phyloP scores from a whole-genome alignment of 2,329 filamentous ascomycete genomes.

The Aspergillus brasiliensis region DNA sequence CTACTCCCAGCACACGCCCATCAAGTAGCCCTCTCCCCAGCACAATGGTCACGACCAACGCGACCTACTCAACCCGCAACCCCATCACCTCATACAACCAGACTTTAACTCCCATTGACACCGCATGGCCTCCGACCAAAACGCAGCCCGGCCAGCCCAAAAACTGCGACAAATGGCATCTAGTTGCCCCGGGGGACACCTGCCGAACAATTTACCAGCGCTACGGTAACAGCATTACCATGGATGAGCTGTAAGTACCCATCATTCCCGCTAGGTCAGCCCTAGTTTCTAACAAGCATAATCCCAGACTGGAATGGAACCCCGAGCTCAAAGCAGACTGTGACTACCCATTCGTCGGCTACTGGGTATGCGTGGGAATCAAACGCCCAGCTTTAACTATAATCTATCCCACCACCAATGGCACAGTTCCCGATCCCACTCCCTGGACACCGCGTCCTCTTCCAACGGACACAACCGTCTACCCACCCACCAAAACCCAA shows the following conservation, averaged over 20 bases:
- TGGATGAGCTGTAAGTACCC: constrained; percentile 10
- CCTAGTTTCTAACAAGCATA: neutral
- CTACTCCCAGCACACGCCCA: neutral
- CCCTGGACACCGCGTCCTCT: neutral
- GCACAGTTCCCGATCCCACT: constrained; percentile 1
- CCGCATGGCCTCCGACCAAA: constrained; percentile 14
- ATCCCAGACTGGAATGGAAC: constrained; percentile 18
- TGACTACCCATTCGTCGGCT: constrained; percentile 9
- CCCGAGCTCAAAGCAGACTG: constrained; percentile 12
- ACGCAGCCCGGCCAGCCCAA: constrained; percentile 14
- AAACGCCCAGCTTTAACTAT: neutral
- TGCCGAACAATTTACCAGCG: constrained; percentile 11
- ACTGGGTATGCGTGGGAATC: constrained; percentile 15
- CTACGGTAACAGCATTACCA: constrained; percentile 3
- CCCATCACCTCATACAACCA: constrained; percentile 13
- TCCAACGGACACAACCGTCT: neutral
- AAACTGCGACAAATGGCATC: constrained; percentile 15
- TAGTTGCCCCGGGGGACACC: constrained; percentile 12
- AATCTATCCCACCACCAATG: constrained; percentile 1
- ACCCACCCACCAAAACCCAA: constrained; percentile 10
- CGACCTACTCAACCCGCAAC: constrained; percentile 10
- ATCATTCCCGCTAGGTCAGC: neutral
- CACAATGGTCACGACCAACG: neutral
- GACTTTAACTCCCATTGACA: neutral
- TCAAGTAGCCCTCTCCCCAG: neutral